A percentile compares a stretch with the other conserved stretches of the same genome.
These are phyloP conservation scores for Tricholomella constricta DNA, from an alignment of 768 basidiomycete genomes.

Conservation along the genomic window DNA sequence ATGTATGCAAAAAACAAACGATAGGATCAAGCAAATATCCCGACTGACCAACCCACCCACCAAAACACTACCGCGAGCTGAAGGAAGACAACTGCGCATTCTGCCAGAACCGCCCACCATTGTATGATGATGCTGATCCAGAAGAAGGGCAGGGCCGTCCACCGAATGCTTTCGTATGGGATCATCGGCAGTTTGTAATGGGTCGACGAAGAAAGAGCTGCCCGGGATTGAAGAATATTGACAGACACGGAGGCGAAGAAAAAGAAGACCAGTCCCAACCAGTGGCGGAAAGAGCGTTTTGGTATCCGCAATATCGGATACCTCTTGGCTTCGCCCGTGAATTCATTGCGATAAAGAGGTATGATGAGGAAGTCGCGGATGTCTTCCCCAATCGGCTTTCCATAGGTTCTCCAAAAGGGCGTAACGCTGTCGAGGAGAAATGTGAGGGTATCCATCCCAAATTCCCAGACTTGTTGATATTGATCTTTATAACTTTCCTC, in stretches of 20 bases:
- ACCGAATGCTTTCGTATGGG: conserved; percentile 61
- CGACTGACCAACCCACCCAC: conserved; percentile 77
- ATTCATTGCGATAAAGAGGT: conserved; percentile 82
- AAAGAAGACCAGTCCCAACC: conserved; percentile 61
- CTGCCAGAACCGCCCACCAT: conserved; percentile 66
- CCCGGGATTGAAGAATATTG: conserved; percentile 56
- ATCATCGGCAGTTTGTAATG: conserved; percentile 62
- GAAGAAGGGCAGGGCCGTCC: conserved; percentile 63
- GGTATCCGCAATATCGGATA: conserved; percentile 64
- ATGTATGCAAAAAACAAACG: background rate
- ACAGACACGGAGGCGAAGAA: conserved; percentile 48
- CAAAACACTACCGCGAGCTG: conserved; percentile 63
- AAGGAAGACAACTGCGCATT: conserved; percentile 56
- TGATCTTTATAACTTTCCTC: conserved; percentile 82
- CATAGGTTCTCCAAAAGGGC: conserved; percentile 81
- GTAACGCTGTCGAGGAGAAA: conserved; percentile 75
- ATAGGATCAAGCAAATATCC: conserved; percentile 40
- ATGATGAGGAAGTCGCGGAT: conserved; percentile 80
- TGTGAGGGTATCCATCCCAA: conserved; percentile 77
- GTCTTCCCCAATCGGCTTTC: conserved; percentile 80
- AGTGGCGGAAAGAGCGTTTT: conserved; percentile 64
- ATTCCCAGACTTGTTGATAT: conserved; percentile 81
- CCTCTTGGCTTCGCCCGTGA: conserved; percentile 73
- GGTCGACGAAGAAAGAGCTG: conserved; percentile 54
- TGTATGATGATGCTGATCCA: conserved; percentile 65